phyloP scores from a whole-genome alignment of 2,329 filamentous ascomycete genomes.

The Ophiostoma perfectum region DNA sequence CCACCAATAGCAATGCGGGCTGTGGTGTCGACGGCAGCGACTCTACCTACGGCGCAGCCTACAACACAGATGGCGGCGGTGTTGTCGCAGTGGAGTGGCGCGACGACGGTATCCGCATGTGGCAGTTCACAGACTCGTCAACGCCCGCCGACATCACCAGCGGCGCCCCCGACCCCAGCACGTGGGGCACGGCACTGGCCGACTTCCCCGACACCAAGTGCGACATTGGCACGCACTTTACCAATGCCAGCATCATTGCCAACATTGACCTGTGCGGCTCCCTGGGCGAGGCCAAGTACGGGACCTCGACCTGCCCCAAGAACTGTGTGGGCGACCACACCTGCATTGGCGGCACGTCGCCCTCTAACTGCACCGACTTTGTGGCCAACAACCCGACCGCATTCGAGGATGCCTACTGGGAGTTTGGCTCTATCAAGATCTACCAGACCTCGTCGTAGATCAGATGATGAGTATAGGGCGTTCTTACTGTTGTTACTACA shows the following conservation, averaged over 20 bases:
- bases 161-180: constrained; percentile 51
- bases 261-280: constrained; percentile 62
- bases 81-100: constrained; percentile 59
- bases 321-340: constrained; percentile 25
- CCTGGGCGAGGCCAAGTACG: constrained; percentile 45
- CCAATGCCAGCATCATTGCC: constrained; percentile 59
- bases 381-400: constrained; percentile 52
- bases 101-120: constrained; percentile 55
- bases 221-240: constrained; percentile 54
- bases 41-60: constrained; percentile 45
- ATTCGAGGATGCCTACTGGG: constrained; percentile 60
- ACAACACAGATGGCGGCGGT: constrained; percentile 53
- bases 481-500: not conserved
- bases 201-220: constrained; percentile 62
- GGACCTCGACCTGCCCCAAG: constrained; percentile 39
- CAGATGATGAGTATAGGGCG: not conserved
- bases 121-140: constrained; percentile 49
- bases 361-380: constrained; percentile 51
- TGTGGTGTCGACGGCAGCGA: constrained; percentile 47
- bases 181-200: constrained; percentile 57
- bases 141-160: constrained; percentile 49
- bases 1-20: constrained; percentile 44
- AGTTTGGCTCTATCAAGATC: constrained; percentile 56
- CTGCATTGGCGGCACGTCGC: constrained; percentile 29
- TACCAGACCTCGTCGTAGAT: constrained; percentile 40